Percentiles rank a stretch among this genome's conserved stretches.
phyloP scores from a whole-genome alignment of 352 stramenopile genomes.

The Pythium utonaiense region DNA sequence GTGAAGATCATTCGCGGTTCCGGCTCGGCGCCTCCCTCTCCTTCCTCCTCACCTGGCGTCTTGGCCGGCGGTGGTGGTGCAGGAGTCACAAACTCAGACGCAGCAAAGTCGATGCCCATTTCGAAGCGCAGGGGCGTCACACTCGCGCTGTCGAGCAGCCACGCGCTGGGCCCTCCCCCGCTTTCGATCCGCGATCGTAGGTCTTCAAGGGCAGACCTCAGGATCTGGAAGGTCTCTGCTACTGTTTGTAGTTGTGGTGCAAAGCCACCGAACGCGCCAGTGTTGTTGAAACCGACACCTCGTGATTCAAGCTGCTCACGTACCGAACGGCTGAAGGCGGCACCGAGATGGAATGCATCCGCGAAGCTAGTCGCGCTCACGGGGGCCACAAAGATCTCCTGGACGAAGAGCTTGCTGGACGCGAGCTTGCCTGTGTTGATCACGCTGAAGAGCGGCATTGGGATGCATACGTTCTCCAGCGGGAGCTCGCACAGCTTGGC shows the following conservation, averaged over 20 bases:
- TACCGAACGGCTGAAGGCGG: constrained; percentile 43
- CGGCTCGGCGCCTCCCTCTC: neutral
- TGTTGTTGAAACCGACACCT: constrained; percentile 58
- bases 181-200: constrained; percentile 24
- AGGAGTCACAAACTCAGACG: constrained; percentile 46
- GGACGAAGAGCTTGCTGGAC: constrained; percentile 65
- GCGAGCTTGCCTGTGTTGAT: constrained; percentile 59
- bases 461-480: constrained; percentile 41
- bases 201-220: constrained; percentile 50
- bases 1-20: constrained; percentile 20
- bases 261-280: constrained; percentile 55
- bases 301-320: constrained; percentile 41
- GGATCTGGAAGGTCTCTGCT: constrained; percentile 54
- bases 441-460: constrained; percentile 74
- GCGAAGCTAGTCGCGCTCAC: constrained; percentile 51
- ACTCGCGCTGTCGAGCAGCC: constrained; percentile 29
- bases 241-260: constrained; percentile 56
- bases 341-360: constrained; percentile 56
- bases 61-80: neutral
- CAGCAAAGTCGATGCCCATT: constrained; percentile 66
- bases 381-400: constrained; percentile 59
- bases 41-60: constrained; percentile 6
- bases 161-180: constrained; percentile 24
- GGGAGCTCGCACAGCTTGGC: constrained; percentile 42
- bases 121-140: constrained; percentile 38